These are phyloP conservation scores for Pichia kudriavzevii DNA, from an alignment of 1,139 yeast species.

Conservation along the genomic window DNA sequence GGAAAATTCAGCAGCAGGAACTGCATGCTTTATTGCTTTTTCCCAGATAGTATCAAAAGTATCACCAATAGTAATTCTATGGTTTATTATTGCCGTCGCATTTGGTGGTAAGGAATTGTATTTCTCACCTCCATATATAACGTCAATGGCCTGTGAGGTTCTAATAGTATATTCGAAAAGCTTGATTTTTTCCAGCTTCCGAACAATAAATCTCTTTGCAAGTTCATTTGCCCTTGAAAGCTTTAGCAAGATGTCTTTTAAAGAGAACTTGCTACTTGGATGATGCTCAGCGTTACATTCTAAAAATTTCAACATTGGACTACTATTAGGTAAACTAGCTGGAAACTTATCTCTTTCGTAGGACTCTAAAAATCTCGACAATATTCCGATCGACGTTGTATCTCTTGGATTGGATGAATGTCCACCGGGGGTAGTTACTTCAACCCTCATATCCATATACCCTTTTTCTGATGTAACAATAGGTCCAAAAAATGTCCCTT, in stretches of 20 bases:
- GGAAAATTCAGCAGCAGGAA: conserved; percentile 36
- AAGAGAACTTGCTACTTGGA: too few species aligned
- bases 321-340: conserved; percentile 36
- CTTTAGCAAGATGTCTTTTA: too few species aligned
- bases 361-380: conserved; percentile 41
- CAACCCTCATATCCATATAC: conserved; percentile 40
- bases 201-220: conserved; percentile 34
- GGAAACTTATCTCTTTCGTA: conserved; percentile 46
- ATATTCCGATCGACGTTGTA: conserved; percentile 64
- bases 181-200: conserved; percentile 21
- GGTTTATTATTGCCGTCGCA: conserved; percentile 42
- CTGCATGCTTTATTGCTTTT: conserved; percentile 26
- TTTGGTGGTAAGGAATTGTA: conserved; percentile 49
- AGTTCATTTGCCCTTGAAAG: conserved; percentile 10
- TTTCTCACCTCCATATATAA: conserved; percentile 53
- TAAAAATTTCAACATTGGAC: conserved; percentile 41
- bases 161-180: conserved; percentile 35
- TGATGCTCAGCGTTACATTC: conserved; percentile 44
- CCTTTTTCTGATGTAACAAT: conserved; percentile 69
- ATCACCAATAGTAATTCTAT: conserved; percentile 37
- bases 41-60: conserved; percentile 28
- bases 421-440: conserved; percentile 56
- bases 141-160: conserved; percentile 56
- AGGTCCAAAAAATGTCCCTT: conserved; percentile 33
- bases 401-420: conserved; percentile 66